Percentiles rank a stretch among this genome's conserved stretches.
Conservation (phyloP, 208 protist species). For the Leishmania martiniquensis region DNA sequence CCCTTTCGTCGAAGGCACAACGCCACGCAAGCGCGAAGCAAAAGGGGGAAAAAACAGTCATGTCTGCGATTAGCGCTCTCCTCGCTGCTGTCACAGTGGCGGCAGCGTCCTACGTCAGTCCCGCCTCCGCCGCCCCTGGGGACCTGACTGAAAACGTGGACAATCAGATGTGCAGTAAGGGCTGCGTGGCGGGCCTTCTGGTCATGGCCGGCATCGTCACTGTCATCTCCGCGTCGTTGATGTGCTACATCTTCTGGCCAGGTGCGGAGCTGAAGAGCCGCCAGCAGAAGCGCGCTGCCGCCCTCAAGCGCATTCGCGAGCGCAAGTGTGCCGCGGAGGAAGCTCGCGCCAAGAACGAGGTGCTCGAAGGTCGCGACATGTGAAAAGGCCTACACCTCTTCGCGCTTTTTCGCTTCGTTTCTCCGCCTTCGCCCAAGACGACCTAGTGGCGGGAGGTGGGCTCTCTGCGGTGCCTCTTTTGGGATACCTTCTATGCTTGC, state of each 20-base stretch:
- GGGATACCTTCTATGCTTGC: constrained; percentile 1
- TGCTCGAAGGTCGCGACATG: not conserved
- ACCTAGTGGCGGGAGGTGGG: too few relatives aligned
- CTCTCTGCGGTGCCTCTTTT: not conserved
- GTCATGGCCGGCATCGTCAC: constrained; percentile 44
- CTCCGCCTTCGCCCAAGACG: not conserved
- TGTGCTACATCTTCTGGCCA: constrained; percentile 57
- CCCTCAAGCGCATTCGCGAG: constrained; percentile 44
- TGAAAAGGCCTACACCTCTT: not conserved
- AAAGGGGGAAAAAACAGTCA: not conserved
- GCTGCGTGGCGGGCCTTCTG: constrained; percentile 55
- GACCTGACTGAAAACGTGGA: constrained; percentile 12
- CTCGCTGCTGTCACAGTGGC: constrained; percentile 11
- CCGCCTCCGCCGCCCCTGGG: constrained; percentile 13
- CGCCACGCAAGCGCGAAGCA: not conserved
- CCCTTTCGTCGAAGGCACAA: not conserved
- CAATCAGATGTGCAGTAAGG: constrained; percentile 51
- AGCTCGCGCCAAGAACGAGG: constrained; percentile 35
- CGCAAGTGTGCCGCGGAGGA: constrained; percentile 47
- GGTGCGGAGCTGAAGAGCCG: constrained; percentile 44
- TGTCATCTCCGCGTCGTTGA: constrained; percentile 31
- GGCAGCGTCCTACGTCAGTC: constrained; percentile 14
- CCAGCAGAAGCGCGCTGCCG: constrained; percentile 45
- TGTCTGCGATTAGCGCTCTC: constrained; percentile 11
- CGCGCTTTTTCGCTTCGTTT: not conserved